Conservation (phyloP, 2,329 filamentous ascomycete species). For the Fusarium aywerte region DNA sequence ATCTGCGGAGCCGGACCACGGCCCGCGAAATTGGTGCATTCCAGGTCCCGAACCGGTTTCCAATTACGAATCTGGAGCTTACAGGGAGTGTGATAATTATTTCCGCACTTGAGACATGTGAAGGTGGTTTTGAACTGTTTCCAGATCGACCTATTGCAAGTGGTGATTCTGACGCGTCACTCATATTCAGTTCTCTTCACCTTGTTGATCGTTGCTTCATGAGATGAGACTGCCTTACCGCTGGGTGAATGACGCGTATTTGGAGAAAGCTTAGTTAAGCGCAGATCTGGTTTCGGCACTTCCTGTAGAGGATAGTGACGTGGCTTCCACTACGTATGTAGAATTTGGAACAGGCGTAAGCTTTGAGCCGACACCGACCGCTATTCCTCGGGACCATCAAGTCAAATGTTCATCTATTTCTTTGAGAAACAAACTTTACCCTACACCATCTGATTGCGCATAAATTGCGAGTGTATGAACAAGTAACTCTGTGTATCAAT, state of each 20-base stretch:
- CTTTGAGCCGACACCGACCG: not conserved
- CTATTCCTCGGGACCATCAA: not conserved
- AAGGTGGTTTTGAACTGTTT: no score
- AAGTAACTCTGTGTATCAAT: no score
- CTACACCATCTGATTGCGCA: not conserved
- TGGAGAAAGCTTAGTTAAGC: no score
- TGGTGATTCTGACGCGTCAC: no score
- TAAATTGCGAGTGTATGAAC: not conserved
- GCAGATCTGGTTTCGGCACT: not conserved
- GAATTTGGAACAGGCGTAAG: not conserved
- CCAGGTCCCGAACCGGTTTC: no score
- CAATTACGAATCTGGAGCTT: no score
- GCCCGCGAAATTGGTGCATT: not conserved
- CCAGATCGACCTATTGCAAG: no score
- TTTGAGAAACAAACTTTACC: not conserved
- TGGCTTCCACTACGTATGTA: not conserved
- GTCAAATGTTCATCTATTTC: not conserved
- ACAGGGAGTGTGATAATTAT: not conserved
- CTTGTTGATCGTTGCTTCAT: not conserved
- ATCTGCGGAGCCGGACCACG: not conserved
- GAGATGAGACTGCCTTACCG: not conserved
- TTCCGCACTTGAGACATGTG: not conserved
- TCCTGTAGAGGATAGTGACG: no score
- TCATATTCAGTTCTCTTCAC: no score
- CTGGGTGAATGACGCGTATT: not conserved